Base-by-base conservation (phyloP, 345 rosid species). In the Lenwebbia sp. region DNA sequence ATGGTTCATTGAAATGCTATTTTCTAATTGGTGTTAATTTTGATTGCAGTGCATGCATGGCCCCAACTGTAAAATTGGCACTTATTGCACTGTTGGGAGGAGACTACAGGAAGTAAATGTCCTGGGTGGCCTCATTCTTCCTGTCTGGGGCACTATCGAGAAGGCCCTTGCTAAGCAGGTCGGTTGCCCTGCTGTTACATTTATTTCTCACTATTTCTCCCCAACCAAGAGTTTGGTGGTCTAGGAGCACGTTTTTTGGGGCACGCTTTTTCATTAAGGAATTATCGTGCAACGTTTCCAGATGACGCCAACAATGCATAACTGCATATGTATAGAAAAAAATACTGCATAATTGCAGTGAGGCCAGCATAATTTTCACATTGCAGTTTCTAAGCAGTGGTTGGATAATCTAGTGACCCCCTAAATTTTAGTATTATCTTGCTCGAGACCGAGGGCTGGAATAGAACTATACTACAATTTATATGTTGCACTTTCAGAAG, bases 111-210 rank as follows among this genome's bases (percentile, higher is more conserved):
- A 96, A 94, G 98, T 97, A 40, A 94, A 94, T 84, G 95, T 97
- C 88, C 92, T 97, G 88, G 99, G 99, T 84, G 99, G 99, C 83
- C 95, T 97, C 84, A 96, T 94, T 94, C 95, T 97, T 90, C 98
- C 99, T 54, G 93, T 97, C 53, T 97, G 99, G 99, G 99, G 99
- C 84, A 94, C 99, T 19, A 93, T 97, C 41, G 99, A 95, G 92
- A 95, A 93, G 92, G 99, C 99, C 88, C 96, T 97, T 78, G 92
- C 97, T 85, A 96, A 96, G 93, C 99, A 96, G 95, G 99, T 95
- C 86, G 85, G 54, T 86, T 75, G 19, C 37, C 54, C 11, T 28
- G 54, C 28, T 83, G 37, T 55, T 44, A 17, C 54, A 23, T 10
- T 13, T 84, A 12, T 21, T 60, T 57, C 21, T 17, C 44, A 17